Evolutionary conservation across 2,329 filamentous ascomycete genomes (phyloP).

Genomic region (Aspergillus puulaauensis): DNA sequence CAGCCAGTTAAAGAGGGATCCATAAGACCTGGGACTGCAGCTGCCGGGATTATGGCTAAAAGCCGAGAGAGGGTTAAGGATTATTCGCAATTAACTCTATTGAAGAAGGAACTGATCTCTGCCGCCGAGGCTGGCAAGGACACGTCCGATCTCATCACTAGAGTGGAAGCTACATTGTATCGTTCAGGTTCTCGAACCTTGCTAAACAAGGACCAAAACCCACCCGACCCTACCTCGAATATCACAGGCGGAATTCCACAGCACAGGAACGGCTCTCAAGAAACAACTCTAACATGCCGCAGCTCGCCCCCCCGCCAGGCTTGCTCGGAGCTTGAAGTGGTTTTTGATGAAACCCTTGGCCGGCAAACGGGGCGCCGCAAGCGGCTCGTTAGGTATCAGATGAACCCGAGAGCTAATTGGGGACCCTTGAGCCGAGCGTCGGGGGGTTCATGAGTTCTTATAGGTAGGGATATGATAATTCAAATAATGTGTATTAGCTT

Average conservation of each 20-base stretch:
- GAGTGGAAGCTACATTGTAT: conserved; percentile 47
- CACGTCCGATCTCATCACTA: conserved; percentile 39
- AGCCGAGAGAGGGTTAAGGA: conserved; percentile 36
- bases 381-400: conserved; percentile 80
- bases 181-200: conserved; percentile 27
- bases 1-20: conserved; percentile 72
- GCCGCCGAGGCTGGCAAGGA: conserved; percentile 35
- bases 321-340: conserved; percentile 54
- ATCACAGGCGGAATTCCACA: neutral
- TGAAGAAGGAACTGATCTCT: conserved; percentile 39
- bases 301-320: neutral
- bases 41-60: conserved; percentile 65
- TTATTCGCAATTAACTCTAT: conserved; percentile 28
- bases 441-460: conserved; percentile 11
- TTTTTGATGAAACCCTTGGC: conserved; percentile 80
- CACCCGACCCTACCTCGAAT: neutral
- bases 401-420: conserved; percentile 91
- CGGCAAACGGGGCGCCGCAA: conserved; percentile 61
- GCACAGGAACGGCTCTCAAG: neutral
- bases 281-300: neutral
- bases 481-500: neutral
- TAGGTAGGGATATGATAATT: neutral
- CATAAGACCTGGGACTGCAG: conserved; percentile 68
- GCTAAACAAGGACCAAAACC: neutral
- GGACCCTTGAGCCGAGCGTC: conserved; percentile 67